phyloP scores from a whole-genome alignment of 257 asterid genomes.

The Gentiana dahurica region DNA sequence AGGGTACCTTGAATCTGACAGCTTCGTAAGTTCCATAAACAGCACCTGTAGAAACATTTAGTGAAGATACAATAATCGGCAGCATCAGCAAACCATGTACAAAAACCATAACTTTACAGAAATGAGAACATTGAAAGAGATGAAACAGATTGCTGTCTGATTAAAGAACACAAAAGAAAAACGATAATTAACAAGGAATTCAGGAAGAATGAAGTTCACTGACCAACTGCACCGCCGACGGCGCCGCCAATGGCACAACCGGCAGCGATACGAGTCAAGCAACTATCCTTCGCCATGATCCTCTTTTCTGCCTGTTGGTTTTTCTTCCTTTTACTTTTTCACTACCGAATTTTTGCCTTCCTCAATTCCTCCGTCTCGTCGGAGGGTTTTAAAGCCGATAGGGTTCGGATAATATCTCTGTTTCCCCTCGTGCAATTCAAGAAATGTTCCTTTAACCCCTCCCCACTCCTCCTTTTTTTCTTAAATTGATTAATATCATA shows the following conservation, averaged over 20 bases:
- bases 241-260: slow-evolving; percentile 78
- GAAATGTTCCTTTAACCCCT: no score
- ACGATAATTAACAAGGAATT: neutral
- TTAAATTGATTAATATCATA: no score
- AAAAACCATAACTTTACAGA: neutral
- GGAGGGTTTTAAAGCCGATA: no score
- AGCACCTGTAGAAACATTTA: slow-evolving; percentile 31
- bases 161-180: neutral
- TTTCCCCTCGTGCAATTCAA: no score
- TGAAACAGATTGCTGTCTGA: neutral
- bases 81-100: neutral
- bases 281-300: slow-evolving; percentile 67
- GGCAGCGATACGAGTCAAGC: slow-evolving; percentile 53
- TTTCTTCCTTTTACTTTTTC: neutral
- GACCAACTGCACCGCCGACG: slow-evolving; percentile 80
- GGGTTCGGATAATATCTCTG: no score
- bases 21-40: slow-evolving; percentile 70
- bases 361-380: no score
- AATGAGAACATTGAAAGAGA: neutral
- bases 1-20: slow-evolving; percentile 44
- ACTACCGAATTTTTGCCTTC: no score
- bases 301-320: neutral
- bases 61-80: neutral
- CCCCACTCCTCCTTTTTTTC: no score
- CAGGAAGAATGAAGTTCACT: neutral